Evolutionary conservation across 768 basidiomycete genomes (phyloP).

Genomic region (Suillus clintonianus): DNA sequence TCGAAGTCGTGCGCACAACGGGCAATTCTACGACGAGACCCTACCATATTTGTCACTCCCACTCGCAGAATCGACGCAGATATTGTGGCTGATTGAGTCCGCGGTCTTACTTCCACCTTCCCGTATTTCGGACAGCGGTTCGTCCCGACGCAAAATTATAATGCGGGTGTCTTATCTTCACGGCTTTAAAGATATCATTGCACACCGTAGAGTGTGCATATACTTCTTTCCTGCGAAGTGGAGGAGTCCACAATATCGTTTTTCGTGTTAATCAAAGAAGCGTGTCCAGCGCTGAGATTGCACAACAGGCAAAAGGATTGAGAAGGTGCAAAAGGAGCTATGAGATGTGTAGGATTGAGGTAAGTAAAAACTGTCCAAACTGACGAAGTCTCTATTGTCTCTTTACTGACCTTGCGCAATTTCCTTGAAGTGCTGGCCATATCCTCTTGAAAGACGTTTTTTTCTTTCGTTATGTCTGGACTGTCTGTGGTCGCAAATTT

Average conservation of each 20-base stretch:
- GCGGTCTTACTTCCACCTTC: background rate
- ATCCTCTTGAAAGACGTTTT: background rate
- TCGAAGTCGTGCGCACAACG: background rate
- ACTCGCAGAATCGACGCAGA: background rate
- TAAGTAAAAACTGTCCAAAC: background rate
- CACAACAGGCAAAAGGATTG: conserved; percentile 56
- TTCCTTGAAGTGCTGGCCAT: background rate
- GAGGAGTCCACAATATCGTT: conserved; percentile 41
- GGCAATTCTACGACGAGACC: background rate
- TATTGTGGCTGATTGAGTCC: background rate
- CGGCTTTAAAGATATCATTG: background rate
- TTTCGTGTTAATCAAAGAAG: conserved; percentile 58
- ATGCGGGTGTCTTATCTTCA: background rate
- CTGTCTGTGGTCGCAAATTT: background rate
- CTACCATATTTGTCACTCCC: background rate
- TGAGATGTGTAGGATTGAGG: conserved; percentile 45
- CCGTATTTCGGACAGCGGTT: background rate
- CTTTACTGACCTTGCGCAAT: background rate
- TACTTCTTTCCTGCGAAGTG: background rate
- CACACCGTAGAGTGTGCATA: background rate
- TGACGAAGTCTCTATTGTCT: background rate
- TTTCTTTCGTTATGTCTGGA: background rate
- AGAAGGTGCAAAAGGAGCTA: conserved; percentile 52
- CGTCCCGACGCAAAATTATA: background rate
- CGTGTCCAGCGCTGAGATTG: conserved; percentile 55